Evolutionary conservation across 202 grass and related monocot genomes (phyloP).

Genomic region (Carex arenaria): DNA sequence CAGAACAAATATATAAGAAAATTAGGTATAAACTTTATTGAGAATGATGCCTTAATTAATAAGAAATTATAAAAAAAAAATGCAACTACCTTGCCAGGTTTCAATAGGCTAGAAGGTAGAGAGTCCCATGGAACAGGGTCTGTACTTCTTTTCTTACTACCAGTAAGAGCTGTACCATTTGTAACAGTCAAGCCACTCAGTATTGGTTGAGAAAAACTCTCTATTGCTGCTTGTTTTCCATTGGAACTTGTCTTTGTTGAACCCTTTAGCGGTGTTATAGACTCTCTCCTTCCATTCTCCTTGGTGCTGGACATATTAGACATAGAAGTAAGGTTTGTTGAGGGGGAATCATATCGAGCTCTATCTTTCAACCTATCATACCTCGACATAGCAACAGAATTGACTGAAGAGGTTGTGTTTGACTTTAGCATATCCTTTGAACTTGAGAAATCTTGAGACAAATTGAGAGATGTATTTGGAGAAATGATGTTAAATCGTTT

Average conservation of each 20-base stretch:
- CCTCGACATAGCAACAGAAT: background rate
- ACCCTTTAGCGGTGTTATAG: constrained; percentile 19
- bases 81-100: constrained; percentile 71
- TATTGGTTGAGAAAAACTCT: constrained; percentile 5
- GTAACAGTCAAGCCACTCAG: background rate
- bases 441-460: constrained; percentile 18
- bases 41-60: background rate
- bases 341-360: constrained; percentile 3
- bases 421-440: constrained; percentile 8
- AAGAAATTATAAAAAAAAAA: background rate
- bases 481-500: constrained; percentile 26
- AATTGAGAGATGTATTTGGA: constrained; percentile 26
- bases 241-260: constrained; percentile 31
- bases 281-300: constrained; percentile 36
- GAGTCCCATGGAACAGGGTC: constrained; percentile 81
- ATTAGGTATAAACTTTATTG: background rate
- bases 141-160: constrained; percentile 57
- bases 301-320: background rate
- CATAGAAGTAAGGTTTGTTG: background rate
- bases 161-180: constrained; percentile 29
- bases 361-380: constrained; percentile 11
- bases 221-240: constrained; percentile 34
- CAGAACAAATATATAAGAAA: background rate
- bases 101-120: constrained; percentile 65
- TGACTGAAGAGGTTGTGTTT: background rate